A percentile compares a stretch with the other conserved stretches of the same genome.
Evolutionary conservation across 371 early-diverging fungal genomes (phyloP).

Genomic region (Nematocida sp.): DNA sequence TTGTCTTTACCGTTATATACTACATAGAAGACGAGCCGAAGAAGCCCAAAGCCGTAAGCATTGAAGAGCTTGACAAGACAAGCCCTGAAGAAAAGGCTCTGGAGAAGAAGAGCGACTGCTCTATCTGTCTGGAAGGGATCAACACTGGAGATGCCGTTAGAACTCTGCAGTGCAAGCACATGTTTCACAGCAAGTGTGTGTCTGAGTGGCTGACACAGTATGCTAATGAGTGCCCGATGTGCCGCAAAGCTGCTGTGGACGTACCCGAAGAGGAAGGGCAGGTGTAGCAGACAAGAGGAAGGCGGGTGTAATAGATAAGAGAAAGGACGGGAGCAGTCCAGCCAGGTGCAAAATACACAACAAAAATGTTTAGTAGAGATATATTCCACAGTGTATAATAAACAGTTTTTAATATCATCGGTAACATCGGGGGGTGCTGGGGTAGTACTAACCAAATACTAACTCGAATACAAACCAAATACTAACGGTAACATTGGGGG

Average conservation of each 20-base stretch:
- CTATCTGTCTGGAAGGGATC: constrained; percentile 36
- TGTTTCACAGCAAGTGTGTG: constrained; percentile 44
- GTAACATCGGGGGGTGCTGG: too few relatives aligned
- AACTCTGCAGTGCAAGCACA: constrained; percentile 25
- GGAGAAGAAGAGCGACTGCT: constrained; percentile 21
- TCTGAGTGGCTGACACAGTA: constrained; percentile 42
- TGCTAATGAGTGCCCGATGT: constrained; percentile 53
- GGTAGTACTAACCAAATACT: too few relatives aligned
- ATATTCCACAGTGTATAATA: too few relatives aligned
- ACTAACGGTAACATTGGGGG: too few relatives aligned
- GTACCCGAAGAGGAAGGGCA: neutral
- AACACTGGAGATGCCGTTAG: neutral
- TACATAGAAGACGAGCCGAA: constrained; percentile 9
- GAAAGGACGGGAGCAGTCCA: too few relatives aligned
- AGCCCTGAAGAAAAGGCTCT: constrained; percentile 16
- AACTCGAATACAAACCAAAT: too few relatives aligned
- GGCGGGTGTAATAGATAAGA: too few relatives aligned
- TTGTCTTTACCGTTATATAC: constrained; percentile 38
- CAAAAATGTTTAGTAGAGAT: too few relatives aligned
- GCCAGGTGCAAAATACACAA: too few relatives aligned
- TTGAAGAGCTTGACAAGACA: constrained; percentile 7
- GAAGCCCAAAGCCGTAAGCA: neutral
- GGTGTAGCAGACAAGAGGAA: too few relatives aligned
- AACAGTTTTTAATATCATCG: too few relatives aligned
- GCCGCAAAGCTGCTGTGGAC: constrained; percentile 28